Base-by-base conservation (phyloP, 2,329 filamentous ascomycete genomes). In the Chaetomium sp. region DNA sequence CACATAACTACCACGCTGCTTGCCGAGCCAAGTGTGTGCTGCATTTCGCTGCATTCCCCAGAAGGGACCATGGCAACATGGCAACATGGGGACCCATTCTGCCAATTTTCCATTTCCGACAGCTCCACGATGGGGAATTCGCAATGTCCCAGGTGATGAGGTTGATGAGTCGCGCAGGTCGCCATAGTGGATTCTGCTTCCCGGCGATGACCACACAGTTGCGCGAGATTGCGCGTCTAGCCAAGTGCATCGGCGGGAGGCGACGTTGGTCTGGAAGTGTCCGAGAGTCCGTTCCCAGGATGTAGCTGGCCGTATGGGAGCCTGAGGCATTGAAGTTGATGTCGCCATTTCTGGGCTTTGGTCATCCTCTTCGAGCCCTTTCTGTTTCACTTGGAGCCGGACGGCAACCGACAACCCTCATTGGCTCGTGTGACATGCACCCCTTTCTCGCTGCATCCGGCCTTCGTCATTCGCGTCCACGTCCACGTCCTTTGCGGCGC, bases 391-490 rank as follows among this genome's bases (percentile, higher is more conserved):
- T 70, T 73, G 55, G 65, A 38, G 58, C 50, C 47, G 50, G 58
- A 12, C 27, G 12, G 12, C 51, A 49, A 27, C 47, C 56, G 47
- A 38, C 45, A 58, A 57, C 51, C 55, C 51, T 65, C 51, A 76
- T 76, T 77, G 75, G 74, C 38, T 65, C 65, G 64, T 57, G 42
- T 16, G 54, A n/a, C 25, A 45, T 78, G 76, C 76, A 78, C 75
- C 77, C 76, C 76, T 77, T 75, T 77, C 72, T 65, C 62, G 70
- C 74, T 77, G 76, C 77, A 78, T 74, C 68, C 57, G 65, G 62
- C 65, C 65, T 63, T 67, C 64, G n/a, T 67, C 23, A 61, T 65
- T 67, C 59, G 65, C 69, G 10, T 65, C 54, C 59, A 42, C 27
- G 27, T 29, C 27, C 27, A 3, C 27, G n/a, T 67, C 62, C 54